phyloP scores from a whole-genome alignment of 2,329 filamentous ascomycete genomes.

The Byssoonygena ceratinophila region DNA sequence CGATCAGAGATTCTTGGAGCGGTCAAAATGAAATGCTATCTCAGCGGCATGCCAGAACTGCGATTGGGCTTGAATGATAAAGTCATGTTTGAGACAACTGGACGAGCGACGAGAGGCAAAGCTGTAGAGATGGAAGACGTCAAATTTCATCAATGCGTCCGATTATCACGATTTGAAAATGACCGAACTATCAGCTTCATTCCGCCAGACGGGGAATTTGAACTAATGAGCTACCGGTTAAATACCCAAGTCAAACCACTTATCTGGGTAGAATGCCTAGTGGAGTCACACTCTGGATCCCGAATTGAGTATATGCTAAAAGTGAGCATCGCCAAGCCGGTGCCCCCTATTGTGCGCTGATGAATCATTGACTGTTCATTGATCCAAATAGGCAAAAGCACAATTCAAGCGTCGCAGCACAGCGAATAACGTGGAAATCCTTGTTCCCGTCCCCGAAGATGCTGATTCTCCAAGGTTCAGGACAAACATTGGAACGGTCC shows the following conservation, averaged over 20 bases:
- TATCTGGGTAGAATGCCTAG: constrained; percentile 97
- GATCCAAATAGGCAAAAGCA: constrained; percentile 55
- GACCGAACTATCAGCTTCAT: constrained; percentile 98
- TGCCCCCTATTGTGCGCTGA: neutral
- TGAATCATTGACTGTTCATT: neutral
- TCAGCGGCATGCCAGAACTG: constrained; percentile 95
- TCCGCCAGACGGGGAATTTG: constrained; percentile 94
- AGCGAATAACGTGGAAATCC: constrained; percentile 97
- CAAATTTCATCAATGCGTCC: constrained; percentile 97
- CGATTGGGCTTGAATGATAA: constrained; percentile 95
- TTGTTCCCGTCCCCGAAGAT: constrained; percentile 93
- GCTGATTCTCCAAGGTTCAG: constrained; percentile 92
- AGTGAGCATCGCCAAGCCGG: constrained; percentile 31
- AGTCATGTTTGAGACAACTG: constrained; percentile 98
- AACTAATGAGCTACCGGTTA: constrained; percentile 96
- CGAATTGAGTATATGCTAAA: constrained; percentile 99
- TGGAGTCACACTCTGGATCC: constrained; percentile 89
- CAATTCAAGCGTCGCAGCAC: constrained; percentile 98
- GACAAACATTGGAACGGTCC: constrained; percentile 92
- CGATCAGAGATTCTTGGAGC: constrained; percentile 93
- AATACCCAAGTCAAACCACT: constrained; percentile 98
- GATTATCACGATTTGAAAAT: constrained; percentile 92
- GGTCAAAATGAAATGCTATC: constrained; percentile 99
- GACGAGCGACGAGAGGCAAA: constrained; percentile 84
- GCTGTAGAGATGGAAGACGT: constrained; percentile 99